A percentile compares a stretch with the other conserved stretches of the same genome.
These are phyloP conservation scores for Solanum phureja DNA, from an alignment of 257 asterid genomes.

Conservation along the genomic window DNA sequence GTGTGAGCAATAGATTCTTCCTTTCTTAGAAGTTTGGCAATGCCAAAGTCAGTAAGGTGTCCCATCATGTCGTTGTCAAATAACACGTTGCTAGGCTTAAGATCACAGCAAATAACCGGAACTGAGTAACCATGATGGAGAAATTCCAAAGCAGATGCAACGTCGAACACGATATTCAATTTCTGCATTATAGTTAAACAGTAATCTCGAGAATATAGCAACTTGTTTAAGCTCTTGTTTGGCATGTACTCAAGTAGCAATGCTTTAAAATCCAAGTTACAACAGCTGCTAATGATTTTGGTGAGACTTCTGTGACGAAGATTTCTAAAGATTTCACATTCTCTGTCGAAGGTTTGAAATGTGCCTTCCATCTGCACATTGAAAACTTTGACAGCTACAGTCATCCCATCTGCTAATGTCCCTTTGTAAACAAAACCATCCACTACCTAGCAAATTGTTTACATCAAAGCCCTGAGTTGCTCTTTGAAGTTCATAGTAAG, in stretches of 20 bases:
- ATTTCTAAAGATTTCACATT: background rate
- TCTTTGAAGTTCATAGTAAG: conserved; percentile 4
- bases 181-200: conserved; percentile 3
- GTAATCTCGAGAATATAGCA: background rate
- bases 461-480: background rate
- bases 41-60: conserved; percentile 19
- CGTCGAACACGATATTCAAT: conserved; percentile 11
- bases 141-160: conserved; percentile 13
- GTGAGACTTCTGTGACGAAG: conserved; percentile 22
- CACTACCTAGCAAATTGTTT: background rate
- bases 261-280: conserved; percentile 19
- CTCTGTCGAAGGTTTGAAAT: background rate
- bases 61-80: conserved; percentile 10
- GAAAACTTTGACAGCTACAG: background rate
- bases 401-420: background rate
- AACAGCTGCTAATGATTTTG: conserved; percentile 16
- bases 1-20: conserved; percentile 9
- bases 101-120: conserved; percentile 9
- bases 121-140: conserved; percentile 13
- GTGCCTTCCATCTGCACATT: background rate
- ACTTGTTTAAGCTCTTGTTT: conserved; percentile 14
- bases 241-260: conserved; percentile 22
- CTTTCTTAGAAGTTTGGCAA: conserved; percentile 7
- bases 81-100: conserved; percentile 19
- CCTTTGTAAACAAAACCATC: background rate